A percentile compares a stretch with the other conserved stretches of the same genome.
Evolutionary conservation across 1,284 basidiomycete species (phyloP).

Genomic region (Apiotrichum domesticum): DNA sequence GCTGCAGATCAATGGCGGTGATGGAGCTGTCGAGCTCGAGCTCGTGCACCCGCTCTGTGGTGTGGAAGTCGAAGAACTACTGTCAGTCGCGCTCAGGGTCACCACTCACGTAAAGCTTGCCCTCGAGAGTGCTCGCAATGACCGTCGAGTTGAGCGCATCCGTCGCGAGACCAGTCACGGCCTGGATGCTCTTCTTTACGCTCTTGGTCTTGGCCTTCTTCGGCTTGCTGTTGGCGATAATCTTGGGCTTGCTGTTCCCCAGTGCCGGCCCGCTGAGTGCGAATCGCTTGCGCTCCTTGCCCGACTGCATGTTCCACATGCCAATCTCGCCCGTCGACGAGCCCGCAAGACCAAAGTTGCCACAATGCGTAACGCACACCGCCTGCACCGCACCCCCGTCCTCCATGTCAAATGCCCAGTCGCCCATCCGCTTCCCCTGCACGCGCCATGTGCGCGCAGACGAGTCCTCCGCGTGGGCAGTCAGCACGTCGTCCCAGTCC

Average conservation of each 20-base stretch:
- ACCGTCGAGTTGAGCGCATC: conserved; percentile 79
- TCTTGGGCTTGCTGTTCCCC: conserved; percentile 51
- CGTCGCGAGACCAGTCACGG: conserved; percentile 73
- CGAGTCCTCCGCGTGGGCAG: conserved; percentile 74
- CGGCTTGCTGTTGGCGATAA: conserved; percentile 27
- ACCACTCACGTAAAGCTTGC: conserved; percentile 69
- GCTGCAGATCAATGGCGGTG: conserved; percentile 69
- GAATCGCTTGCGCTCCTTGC: conserved; percentile 74
- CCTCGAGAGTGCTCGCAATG: conserved; percentile 79
- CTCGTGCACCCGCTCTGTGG: conserved; percentile 63
- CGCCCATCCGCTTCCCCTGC: conserved; percentile 72
- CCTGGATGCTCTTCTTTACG: conserved; percentile 51
- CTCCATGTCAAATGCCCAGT: conserved; percentile 52
- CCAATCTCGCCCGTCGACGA: conserved; percentile 70
- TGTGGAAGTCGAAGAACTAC: conserved; percentile 95
- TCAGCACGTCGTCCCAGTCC: conserved; percentile 97
- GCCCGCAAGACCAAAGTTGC: conserved; percentile 86
- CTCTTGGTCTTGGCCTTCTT: conserved; percentile 42
- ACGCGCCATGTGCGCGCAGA: conserved; percentile 82
- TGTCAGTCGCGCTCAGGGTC: neutral
- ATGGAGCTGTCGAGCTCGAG: conserved; percentile 63
- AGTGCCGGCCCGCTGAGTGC: conserved; percentile 56
- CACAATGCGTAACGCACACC: conserved; percentile 89
- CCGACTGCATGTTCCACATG: conserved; percentile 96
- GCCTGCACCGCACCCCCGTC: conserved; percentile 53